A percentile compares a stretch with the other conserved stretches of the same genome.
phyloP scores from a whole-genome alignment of 768 basidiomycete species.

The Boletellus emodensis region DNA sequence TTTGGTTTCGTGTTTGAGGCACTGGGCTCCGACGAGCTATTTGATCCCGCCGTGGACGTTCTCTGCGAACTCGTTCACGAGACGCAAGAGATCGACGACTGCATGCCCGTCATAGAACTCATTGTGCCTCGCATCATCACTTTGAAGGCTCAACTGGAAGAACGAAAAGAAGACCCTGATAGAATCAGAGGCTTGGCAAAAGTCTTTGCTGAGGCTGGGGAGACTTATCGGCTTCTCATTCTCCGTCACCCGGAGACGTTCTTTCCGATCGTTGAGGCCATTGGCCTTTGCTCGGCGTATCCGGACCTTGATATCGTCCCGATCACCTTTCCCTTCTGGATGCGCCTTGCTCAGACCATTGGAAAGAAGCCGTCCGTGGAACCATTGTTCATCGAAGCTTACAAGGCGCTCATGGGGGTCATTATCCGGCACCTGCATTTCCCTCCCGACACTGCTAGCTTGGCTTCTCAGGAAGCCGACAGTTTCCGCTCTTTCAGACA shows the following conservation, averaged over 20 bases:
- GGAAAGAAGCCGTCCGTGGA: conserved; percentile 70
- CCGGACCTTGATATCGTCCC: conserved; percentile 93
- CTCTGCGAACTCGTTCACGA: conserved; percentile 96
- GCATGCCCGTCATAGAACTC: conserved; percentile 81
- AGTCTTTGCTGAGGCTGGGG: conserved; percentile 95
- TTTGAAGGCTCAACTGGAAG: conserved; percentile 58
- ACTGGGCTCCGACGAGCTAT: conserved; percentile 78
- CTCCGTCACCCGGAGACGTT: conserved; percentile 89
- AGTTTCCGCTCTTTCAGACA: conserved; percentile 94
- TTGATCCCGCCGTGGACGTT: conserved; percentile 88
- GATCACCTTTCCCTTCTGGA: conserved; percentile 99
- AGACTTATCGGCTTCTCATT: conserved; percentile 87
- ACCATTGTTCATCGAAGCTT: conserved; percentile 79
- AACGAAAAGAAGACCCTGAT: conserved; percentile 74
- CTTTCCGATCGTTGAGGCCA: conserved; percentile 92
- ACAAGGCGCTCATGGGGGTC: conserved; percentile 75
- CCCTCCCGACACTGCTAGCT: conserved; percentile 61
- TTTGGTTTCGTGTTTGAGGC: conserved; percentile 83
- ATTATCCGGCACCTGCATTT: conserved; percentile 92
- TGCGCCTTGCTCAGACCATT: conserved; percentile 87
- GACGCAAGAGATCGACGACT: conserved; percentile 95
- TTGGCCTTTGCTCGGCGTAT: conserved; percentile 89
- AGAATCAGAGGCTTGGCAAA: conserved; percentile 86
- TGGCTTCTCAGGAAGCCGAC: conserved; percentile 84
- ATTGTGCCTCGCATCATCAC: conserved; percentile 85